Evolutionary conservation across 805 yeast species (phyloP).

Genomic region (Yamadazyma insecticola): DNA sequence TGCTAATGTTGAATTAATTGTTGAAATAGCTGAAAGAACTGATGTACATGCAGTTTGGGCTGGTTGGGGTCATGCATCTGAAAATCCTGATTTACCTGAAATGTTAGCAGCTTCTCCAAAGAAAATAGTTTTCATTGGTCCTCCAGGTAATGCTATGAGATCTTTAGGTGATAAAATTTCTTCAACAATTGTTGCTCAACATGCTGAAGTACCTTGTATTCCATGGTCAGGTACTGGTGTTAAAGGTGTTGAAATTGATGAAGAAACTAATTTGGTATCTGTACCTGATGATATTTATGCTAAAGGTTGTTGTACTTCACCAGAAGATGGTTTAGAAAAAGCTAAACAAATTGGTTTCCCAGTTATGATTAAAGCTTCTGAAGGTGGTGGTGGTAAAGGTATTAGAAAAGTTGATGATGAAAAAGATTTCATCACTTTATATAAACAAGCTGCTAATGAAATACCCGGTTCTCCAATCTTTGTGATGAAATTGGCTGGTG

Average conservation of each 20-base stretch:
- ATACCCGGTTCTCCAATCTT: slow-evolving; percentile 99
- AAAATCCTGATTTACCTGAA: slow-evolving; percentile 93
- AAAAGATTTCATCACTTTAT: slow-evolving; percentile 68
- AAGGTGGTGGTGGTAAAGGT: slow-evolving; percentile 99
- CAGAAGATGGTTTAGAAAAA: slow-evolving; percentile 84
- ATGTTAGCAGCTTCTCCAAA: slow-evolving; percentile 88
- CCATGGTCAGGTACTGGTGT: slow-evolving; percentile 99
- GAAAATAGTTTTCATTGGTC: slow-evolving; percentile 91
- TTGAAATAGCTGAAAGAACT: slow-evolving; percentile 95
- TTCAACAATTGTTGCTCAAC: slow-evolving; percentile 98
- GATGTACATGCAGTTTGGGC: slow-evolving; percentile 99
- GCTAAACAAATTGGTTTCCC: slow-evolving; percentile 94
- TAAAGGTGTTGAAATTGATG: slow-evolving; percentile 69
- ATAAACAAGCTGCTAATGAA: slow-evolving; percentile 93
- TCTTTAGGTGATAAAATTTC: slow-evolving; percentile 98
- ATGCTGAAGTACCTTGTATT: slow-evolving; percentile 96
- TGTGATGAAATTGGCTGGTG: slow-evolving; percentile 95
- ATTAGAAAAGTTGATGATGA: slow-evolving; percentile 91
- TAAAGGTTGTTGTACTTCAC: slow-evolving; percentile 80
- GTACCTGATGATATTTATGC: slow-evolving; percentile 81
- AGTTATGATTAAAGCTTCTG: slow-evolving; percentile 98
- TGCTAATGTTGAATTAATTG: slow-evolving; percentile 96
- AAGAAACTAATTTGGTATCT: slow-evolving; percentile 72
- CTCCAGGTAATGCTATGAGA: slow-evolving; percentile 99
- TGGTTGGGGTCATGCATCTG: slow-evolving; percentile 99